Conservation (phyloP, 83 land plant genomes). For the Picea engelmannii region DNA sequence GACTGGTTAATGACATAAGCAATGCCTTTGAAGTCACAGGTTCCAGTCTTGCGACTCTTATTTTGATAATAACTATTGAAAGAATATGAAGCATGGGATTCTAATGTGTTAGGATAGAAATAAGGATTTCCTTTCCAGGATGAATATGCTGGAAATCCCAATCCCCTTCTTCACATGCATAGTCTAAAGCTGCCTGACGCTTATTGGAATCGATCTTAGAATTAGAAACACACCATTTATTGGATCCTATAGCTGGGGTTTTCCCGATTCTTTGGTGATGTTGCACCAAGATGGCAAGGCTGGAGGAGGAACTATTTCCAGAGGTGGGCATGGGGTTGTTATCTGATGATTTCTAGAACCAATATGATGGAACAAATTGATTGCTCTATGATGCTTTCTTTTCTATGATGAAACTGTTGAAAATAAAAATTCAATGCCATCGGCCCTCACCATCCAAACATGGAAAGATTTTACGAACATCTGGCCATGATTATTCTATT, state of each 20-base stretch:
- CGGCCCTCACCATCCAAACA: no score
- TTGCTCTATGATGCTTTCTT: no score
- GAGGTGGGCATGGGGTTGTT: no score
- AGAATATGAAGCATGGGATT: conserved; percentile 65
- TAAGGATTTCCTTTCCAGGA: conserved; percentile 39
- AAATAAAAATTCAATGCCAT: no score
- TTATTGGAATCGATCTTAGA: conserved; percentile 18
- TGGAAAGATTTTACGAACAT: no score
- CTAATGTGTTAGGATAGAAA: conserved; percentile 55
- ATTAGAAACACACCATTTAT: conserved; percentile 64
- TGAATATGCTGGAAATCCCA: conserved; percentile 61
- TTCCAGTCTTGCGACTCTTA: conserved; percentile 25
- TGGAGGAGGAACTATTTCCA: no score
- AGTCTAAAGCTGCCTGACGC: conserved; percentile 22
- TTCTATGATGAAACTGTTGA: no score
- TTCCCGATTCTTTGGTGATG: neutral
- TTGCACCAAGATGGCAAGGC: no score
- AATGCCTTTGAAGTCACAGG: conserved; percentile 52
- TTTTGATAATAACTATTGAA: conserved; percentile 71
- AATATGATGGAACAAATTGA: no score
- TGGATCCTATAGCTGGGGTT: neutral
- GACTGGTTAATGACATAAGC: conserved; percentile 45
- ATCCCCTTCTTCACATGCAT: conserved; percentile 57
- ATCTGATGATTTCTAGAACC: no score
- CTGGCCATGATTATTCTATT: no score